Conservation (phyloP, 2,329 filamentous ascomycete genomes). For the Curvularia lunata region DNA sequence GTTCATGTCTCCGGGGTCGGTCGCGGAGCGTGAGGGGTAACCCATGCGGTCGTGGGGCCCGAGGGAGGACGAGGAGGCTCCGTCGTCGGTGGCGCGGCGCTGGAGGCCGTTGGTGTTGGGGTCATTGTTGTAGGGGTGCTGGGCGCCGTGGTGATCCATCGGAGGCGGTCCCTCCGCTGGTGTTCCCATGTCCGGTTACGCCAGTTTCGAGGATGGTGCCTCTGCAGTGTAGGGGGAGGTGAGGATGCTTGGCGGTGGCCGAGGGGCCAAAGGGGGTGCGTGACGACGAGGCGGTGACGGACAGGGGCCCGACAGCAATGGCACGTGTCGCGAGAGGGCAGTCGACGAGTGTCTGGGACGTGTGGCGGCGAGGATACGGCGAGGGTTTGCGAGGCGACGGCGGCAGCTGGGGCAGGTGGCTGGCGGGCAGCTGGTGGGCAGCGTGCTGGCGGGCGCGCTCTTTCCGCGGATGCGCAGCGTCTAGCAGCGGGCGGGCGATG, state of each 20-base stretch:
- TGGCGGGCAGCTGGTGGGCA: conserved; percentile 1
- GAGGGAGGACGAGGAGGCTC: conserved; percentile 29
- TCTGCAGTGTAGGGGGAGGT: conserved; percentile 8
- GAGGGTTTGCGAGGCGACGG: conserved; percentile 3
- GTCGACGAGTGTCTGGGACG: not conserved
- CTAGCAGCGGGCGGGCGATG: conserved; percentile 18
- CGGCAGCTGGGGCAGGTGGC: conserved; percentile 4
- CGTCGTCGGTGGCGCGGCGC: conserved; percentile 41
- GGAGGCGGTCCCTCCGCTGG: conserved; percentile 46
- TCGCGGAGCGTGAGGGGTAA: conserved; percentile 35
- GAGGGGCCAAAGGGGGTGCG: conserved; percentile 16
- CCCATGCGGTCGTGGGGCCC: conserved; percentile 33
- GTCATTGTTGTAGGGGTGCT: conserved; percentile 39
- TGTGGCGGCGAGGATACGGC: not conserved
- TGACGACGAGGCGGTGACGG: conserved; percentile 9
- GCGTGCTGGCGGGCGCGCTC: conserved; percentile 24
- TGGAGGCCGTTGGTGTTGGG: conserved; percentile 42
- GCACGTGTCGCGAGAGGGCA: conserved; percentile 6
- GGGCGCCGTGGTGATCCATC: conserved; percentile 40
- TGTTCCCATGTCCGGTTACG: conserved; percentile 41
- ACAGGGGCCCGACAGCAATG: conserved; percentile 1
- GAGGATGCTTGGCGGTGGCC: conserved; percentile 14
- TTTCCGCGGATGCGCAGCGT: conserved; percentile 15
- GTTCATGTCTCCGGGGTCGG: conserved; percentile 39
- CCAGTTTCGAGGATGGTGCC: conserved; percentile 27